These are phyloP conservation scores for Tubosaeta sp. DNA, from an alignment of 768 basidiomycete species.

Conservation along the genomic window DNA sequence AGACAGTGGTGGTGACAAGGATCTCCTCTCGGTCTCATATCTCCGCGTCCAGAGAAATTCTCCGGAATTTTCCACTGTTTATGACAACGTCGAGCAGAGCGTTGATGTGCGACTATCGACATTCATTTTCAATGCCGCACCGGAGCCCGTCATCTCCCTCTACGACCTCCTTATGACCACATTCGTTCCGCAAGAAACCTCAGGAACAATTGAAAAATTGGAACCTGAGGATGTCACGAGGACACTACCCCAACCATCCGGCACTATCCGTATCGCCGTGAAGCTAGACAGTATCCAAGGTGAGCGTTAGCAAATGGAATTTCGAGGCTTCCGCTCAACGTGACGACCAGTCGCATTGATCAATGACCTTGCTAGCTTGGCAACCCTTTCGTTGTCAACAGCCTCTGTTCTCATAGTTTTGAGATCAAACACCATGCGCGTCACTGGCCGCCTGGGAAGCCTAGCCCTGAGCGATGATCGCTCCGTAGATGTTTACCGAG, in stretches of 20 bases:
- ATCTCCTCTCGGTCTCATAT: constrained; percentile 79
- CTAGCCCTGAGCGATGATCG: constrained; percentile 79
- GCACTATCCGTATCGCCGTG: constrained; percentile 76
- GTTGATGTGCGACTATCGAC: constrained; percentile 88
- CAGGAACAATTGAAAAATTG: constrained; percentile 4
- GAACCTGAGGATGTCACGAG: constrained; percentile 5
- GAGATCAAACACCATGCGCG: constrained; percentile 63
- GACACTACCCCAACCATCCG: constrained; percentile 21
- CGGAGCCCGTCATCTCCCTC: constrained; percentile 83
- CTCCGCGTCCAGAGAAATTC: constrained; percentile 75
- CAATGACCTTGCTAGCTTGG: constrained; percentile 64
- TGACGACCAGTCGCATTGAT: constrained; percentile 62
- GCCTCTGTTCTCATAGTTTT: constrained; percentile 82
- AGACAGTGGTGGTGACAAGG: constrained; percentile 41
- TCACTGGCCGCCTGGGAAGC: constrained; percentile 80
- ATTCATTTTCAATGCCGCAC: constrained; percentile 81
- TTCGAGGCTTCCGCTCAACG: constrained; percentile 9
- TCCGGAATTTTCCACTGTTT: constrained; percentile 74
- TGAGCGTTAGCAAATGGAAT: constrained; percentile 29
- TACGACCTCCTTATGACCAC: constrained; percentile 99
- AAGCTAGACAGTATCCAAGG: constrained; percentile 83
- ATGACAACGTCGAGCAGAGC: constrained; percentile 84
- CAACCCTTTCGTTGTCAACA: constrained; percentile 85
- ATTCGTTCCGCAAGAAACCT: constrained; percentile 56
- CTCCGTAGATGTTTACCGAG: constrained; percentile 42